Conservation (phyloP, 192 early-diverging fungal species). For the Coemansia reversa region DNA sequence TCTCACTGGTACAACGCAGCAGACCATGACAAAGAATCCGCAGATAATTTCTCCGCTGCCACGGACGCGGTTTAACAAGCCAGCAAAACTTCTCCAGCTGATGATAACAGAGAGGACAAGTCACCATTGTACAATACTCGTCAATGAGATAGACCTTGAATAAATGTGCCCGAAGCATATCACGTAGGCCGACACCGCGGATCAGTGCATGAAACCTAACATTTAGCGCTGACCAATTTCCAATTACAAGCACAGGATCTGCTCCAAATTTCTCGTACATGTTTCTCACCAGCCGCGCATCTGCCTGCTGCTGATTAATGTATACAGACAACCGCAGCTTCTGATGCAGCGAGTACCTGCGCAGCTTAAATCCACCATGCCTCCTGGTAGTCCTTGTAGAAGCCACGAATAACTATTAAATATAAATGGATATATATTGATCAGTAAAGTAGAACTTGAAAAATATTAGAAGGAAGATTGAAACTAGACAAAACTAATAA, state of each 20-base stretch:
- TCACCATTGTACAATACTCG: conserved; percentile 1
- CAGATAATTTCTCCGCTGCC: background rate
- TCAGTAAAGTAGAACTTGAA: no score
- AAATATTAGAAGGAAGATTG: no score
- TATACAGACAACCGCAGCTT: conserved; percentile 9
- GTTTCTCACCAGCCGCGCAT: conserved; percentile 4
- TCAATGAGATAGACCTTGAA: conserved; percentile 16
- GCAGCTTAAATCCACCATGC: no score
- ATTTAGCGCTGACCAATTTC: conserved; percentile 18
- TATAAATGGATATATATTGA: no score
- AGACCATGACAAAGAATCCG: conserved; percentile 6
- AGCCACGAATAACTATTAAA: no score
- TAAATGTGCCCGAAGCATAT: conserved; percentile 6
- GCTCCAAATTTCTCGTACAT: conserved; percentile 4
- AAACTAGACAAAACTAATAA: no score
- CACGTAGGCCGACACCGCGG: conserved; percentile 7
- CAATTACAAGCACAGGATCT: conserved; percentile 7
- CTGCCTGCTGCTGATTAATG: conserved; percentile 12
- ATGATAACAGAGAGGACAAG: conserved; percentile 6
- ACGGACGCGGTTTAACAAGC: conserved; percentile 3
- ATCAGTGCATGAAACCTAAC: conserved; percentile 9
- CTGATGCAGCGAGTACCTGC: conserved; percentile 1
- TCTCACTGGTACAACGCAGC: conserved; percentile 6
- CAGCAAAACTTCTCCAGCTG: background rate
- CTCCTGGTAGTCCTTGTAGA: no score